Conservation (phyloP, 2,329 filamentous ascomycete genomes). For the Dactylonectria macrodidyma region DNA sequence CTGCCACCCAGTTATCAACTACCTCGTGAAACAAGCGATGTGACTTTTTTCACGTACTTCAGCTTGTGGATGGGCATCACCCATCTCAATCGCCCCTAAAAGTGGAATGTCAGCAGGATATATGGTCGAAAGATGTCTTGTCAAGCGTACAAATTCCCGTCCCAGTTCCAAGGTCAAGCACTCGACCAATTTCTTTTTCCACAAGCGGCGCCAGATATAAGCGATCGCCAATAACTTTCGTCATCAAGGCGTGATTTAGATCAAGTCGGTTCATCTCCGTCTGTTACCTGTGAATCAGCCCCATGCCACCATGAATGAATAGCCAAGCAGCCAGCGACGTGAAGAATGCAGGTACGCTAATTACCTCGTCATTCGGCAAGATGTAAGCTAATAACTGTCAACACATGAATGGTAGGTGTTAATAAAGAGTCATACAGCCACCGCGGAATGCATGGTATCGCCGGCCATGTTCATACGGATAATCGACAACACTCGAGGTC, state of each 20-base stretch:
- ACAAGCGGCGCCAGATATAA: slow-evolving; percentile 46
- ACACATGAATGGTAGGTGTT: neutral
- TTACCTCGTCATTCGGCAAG: slow-evolving; percentile 24
- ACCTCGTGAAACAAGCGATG: neutral
- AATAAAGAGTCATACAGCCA: slow-evolving; percentile 38
- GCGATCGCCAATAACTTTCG: slow-evolving; percentile 40
- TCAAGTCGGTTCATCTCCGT: slow-evolving; percentile 55
- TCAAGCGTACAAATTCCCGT: slow-evolving; percentile 56
- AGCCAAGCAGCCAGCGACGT: neutral
- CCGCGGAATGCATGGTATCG: slow-evolving; percentile 51
- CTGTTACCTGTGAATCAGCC: neutral
- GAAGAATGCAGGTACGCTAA: neutral
- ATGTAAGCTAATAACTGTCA: slow-evolving; percentile 18
- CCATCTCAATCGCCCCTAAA: slow-evolving; percentile 57
- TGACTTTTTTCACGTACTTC: slow-evolving; percentile 37
- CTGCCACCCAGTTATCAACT: slow-evolving; percentile 20
- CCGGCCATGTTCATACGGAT: slow-evolving; percentile 48
- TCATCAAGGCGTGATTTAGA: slow-evolving; percentile 52
- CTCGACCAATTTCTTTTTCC: slow-evolving; percentile 46
- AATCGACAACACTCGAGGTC: slow-evolving; percentile 47
- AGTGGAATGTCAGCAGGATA: neutral
- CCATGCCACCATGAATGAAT: neutral
- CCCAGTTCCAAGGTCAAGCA: slow-evolving; percentile 61
- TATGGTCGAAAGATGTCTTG: neutral
- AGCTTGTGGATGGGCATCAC: slow-evolving; percentile 47